Percentiles rank a stretch among this genome's conserved stretches.
Evolutionary conservation across 73 alveolate genomes (phyloP).

Genomic region (Vitrella brassicaformis): DNA sequence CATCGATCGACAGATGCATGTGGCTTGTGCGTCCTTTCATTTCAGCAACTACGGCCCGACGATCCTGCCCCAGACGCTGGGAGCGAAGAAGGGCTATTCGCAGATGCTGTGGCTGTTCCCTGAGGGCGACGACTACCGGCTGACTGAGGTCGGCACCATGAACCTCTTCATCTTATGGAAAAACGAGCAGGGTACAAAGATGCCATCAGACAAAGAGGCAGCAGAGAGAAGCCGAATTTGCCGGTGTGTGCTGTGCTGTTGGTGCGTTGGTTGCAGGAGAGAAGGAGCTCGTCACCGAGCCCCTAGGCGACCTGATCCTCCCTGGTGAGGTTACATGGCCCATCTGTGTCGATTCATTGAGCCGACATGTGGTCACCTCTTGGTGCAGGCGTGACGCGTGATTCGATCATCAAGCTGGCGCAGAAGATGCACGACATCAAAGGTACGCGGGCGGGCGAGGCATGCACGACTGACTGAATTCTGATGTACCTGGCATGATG

Average conservation of each 20-base stretch:
- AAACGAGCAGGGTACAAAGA: conserved; percentile 38
- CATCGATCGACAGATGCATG: too few relatives aligned
- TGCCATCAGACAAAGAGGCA: too few relatives aligned
- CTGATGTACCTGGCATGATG: conserved; percentile 30
- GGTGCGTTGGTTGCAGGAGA: too few relatives aligned
- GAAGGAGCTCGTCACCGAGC: conserved; percentile 44
- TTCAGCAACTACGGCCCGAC: conserved; percentile 73
- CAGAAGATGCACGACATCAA: conserved; percentile 10
- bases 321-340: too few relatives aligned
- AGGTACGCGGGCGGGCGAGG: conserved; percentile 27
- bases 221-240: too few relatives aligned
- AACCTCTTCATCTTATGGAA: conserved; percentile 44
- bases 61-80: conserved; percentile 44
- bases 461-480: not conserved
- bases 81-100: conserved; percentile 53
- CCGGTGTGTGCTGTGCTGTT: too few relatives aligned
- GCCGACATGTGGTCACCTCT: too few relatives aligned
- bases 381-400: conserved; percentile 35
- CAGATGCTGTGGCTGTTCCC: conserved; percentile 59
- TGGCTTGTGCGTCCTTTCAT: too few relatives aligned
- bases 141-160: conserved; percentile 53
- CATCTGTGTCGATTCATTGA: too few relatives aligned
- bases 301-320: conserved; percentile 42
- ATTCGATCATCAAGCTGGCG: conserved; percentile 26
- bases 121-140: conserved; percentile 27